Percentiles rank a stretch among this genome's conserved stretches.
Evolutionary conservation across 2,329 filamentous ascomycete genomes (phyloP).

Genomic region (Domatiomyces globalis): DNA sequence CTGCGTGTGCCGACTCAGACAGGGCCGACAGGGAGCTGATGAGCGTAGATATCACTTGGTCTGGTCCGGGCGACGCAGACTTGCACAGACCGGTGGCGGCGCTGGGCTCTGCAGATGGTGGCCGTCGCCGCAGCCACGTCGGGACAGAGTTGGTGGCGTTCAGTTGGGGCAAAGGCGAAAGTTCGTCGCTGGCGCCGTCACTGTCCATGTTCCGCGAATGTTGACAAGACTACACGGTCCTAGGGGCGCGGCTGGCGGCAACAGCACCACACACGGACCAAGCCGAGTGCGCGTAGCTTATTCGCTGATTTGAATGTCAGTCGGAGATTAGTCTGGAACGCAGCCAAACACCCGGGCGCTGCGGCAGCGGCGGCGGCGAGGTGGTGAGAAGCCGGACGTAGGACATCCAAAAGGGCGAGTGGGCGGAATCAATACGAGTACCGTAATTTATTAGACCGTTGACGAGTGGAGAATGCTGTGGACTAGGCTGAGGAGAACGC

Average conservation of each 20-base stretch:
- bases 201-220: background rate
- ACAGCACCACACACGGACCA: background rate
- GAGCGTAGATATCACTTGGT: constrained; percentile 41
- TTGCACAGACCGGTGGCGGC: background rate
- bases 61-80: constrained; percentile 1
- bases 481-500: too few relatives aligned
- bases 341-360: background rate
- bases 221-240: background rate
- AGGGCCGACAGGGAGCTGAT: constrained; percentile 48
- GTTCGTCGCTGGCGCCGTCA: background rate
- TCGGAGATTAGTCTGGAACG: background rate
- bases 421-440: background rate
- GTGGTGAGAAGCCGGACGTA: background rate
- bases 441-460: background rate
- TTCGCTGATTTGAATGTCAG: background rate
- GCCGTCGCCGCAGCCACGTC: background rate
- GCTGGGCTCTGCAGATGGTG: background rate
- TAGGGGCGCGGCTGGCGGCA: background rate
- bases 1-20: constrained; percentile 51
- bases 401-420: background rate
- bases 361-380: background rate
- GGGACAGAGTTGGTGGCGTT: background rate
- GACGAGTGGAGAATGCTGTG: too few relatives aligned
- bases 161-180: background rate
- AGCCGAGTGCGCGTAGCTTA: background rate